Evolutionary conservation across 2,329 filamentous ascomycete species (phyloP), one percentile per base, ranked within the genome.

Genomic region (Sarocladium oryzae): DNA sequence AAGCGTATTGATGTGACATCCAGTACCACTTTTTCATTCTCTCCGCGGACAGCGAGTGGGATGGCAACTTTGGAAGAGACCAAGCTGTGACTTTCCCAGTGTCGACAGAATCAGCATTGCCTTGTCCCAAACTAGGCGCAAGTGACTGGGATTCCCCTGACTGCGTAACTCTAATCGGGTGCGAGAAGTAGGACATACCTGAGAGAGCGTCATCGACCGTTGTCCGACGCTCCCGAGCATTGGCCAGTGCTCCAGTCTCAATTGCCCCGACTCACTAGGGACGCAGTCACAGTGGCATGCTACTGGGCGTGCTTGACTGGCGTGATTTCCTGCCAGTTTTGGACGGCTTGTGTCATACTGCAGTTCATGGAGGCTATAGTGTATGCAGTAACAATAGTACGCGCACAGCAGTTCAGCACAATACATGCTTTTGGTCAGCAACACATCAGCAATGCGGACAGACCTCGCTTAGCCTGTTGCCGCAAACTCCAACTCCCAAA

Each of bases 351-450:
- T 30, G 13, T 13, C 13, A 30, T 30, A 30, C 13, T 30, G 28
- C 28, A 7, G 7, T 13, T 40, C 16, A 16, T 20, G 36, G 18
- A 16, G 36, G 36, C 36, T 21, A 40, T 21, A 40, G 7, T 21
- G 6, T 16, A 40, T 16, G n/a, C 36, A 16, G n/a, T 21, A 13
- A 6, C n/a, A 21, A n/a, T n/a, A n/a, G n/a, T n/a, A n/a, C n/a
- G n/a, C n/a, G n/a, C n/a, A n/a, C n/a, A n/a, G 23, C 21, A 6
- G 4, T 43, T 28, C 21, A 26, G 21, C 15, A 43, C 40, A 13
- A 13, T 30, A 30, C 28, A 30, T 30, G 28, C 21, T 26, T 43
- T 28, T 43, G 40, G 43, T 48, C 43, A 48, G 43, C 43, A 48
- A 33, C 26, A 15, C 28, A 48, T 48, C 26, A 32, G 24, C 43